Evolutionary conservation across 768 basidiomycete genomes (phyloP).

Genomic region (Arthromyces matolae): DNA sequence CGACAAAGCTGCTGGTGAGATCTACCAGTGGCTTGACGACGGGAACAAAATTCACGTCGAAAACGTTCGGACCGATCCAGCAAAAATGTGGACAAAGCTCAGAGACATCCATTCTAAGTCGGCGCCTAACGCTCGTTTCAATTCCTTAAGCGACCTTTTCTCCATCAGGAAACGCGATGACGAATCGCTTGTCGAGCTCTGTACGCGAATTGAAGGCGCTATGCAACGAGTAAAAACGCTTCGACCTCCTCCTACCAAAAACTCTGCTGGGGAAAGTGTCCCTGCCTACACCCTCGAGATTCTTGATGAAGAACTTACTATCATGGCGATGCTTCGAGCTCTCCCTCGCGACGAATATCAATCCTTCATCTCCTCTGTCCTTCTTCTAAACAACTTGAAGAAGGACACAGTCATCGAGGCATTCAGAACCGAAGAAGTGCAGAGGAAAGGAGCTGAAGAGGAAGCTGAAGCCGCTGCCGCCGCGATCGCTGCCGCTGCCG

Average conservation of each 20-base stretch:
- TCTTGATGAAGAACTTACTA: constrained; percentile 2
- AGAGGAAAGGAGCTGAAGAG: neutral
- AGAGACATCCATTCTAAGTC: neutral
- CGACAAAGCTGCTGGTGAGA: neutral
- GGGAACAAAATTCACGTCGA: constrained; percentile 1
- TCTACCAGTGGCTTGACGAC: neutral
- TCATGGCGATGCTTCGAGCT: constrained; percentile 3
- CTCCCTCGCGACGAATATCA: constrained; percentile 1
- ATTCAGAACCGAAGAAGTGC: neutral
- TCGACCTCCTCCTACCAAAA: neutral
- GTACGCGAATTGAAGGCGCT: neutral
- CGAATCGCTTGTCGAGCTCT: neutral
- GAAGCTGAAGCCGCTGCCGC: neutral
- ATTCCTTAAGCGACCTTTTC: neutral
- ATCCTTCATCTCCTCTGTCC: neutral
- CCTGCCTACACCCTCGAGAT: neutral
- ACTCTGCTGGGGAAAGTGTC: neutral
- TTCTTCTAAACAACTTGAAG: neutral
- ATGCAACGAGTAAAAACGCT: neutral
- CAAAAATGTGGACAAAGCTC: neutral
- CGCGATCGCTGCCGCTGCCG: neutral
- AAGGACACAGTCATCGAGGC: neutral
- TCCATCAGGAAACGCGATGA: neutral
- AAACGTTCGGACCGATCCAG: neutral
- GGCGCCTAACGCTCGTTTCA: neutral